Conservation (phyloP, 164 flowering plant genomes). For the Vitis cinerea region DNA sequence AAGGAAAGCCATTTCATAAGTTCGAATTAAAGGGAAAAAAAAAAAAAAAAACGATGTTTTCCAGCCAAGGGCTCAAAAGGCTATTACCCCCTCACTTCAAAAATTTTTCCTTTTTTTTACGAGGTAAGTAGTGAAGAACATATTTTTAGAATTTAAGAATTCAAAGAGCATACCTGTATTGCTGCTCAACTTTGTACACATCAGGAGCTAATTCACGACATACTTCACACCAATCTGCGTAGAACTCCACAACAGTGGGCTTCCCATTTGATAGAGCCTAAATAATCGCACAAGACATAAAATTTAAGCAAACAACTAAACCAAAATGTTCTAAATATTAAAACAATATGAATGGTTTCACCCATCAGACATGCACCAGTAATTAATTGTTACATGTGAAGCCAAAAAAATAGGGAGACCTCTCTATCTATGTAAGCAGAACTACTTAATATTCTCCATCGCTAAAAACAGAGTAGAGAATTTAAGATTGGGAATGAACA, state of each 20-base stretch:
- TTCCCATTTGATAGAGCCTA: constrained; percentile 92
- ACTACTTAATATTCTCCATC: too few species aligned
- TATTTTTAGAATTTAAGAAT: background rate
- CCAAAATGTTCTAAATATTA: background rate
- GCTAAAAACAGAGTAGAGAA: too few species aligned
- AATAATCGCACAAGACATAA: constrained; percentile 3
- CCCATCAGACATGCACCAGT: too few species aligned
- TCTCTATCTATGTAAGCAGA: too few species aligned
- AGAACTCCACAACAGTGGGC: constrained; percentile 97
- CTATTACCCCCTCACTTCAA: too few species aligned
- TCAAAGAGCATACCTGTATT: constrained; percentile 59
- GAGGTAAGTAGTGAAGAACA: background rate
- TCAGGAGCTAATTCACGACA: constrained; percentile 95
- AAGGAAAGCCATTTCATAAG: background rate
- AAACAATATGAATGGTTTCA: too few species aligned
- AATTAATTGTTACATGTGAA: too few species aligned
- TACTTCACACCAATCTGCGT: constrained; percentile 99
- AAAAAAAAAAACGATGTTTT: background rate
- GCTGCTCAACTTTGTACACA: constrained; percentile 89
- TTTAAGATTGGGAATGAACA: too few species aligned
- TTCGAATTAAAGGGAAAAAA: background rate
- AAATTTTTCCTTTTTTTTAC: too few species aligned
- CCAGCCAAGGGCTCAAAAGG: background rate
- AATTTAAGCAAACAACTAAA: background rate
- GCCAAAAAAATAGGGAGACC: too few species aligned